Evolutionary conservation across 2,329 filamentous ascomycete species (phyloP).

Genomic region (Cryphonectria nitschkei): DNA sequence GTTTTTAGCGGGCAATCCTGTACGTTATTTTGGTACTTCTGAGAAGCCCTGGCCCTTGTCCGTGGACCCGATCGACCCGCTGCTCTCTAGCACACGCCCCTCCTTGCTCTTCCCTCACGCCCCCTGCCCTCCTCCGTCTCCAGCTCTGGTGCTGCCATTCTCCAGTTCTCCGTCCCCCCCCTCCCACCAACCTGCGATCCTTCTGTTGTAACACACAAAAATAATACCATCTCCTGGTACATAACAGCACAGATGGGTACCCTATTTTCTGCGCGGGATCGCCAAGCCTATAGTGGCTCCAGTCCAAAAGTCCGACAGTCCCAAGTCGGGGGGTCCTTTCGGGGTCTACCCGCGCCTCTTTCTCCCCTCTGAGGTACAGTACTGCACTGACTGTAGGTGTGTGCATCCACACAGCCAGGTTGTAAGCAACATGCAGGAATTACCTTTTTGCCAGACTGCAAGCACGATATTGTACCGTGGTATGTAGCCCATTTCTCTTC

Average conservation of each 20-base stretch:
- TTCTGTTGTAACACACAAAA: conserved; percentile 3
- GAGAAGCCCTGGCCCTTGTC: conserved; percentile 6
- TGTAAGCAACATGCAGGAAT: neutral
- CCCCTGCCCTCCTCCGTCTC: neutral
- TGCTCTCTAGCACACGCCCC: neutral
- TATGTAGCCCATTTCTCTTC: neutral
- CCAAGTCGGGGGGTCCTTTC: neutral
- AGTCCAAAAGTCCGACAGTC: conserved; percentile 1
- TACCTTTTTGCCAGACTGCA: neutral
- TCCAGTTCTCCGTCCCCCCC: neutral
- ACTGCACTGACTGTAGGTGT: neutral
- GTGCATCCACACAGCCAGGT: neutral
- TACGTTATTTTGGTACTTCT: conserved; percentile 18
- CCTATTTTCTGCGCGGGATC: neutral
- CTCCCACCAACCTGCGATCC: neutral
- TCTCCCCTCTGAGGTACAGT: neutral
- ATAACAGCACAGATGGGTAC: neutral
- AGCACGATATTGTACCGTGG: neutral
- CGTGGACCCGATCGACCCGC: conserved; percentile 6
- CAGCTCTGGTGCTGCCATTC: conserved; percentile 7
- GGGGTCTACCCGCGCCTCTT: neutral
- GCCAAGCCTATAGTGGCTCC: conserved; percentile 4
- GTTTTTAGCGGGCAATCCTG: neutral
- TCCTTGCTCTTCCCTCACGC: neutral
- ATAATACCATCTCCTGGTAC: conserved; percentile 1